phyloP scores from a whole-genome alignment of 139 green algal genomes.

The Mychonastes homosphaera region DNA sequence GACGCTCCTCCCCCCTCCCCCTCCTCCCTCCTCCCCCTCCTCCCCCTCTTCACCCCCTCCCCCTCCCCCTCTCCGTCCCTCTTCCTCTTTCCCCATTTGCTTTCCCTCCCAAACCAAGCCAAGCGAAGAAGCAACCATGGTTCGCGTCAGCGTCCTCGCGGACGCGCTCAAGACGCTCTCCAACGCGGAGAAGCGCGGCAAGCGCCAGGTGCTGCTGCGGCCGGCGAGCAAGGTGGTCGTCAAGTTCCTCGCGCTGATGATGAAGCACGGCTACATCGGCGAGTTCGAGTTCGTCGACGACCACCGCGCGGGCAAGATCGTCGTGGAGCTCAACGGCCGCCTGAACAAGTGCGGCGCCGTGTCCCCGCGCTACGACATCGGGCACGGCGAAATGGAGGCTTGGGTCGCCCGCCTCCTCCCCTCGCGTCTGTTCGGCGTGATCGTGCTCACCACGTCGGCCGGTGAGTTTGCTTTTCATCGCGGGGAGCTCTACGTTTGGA shows the following conservation, averaged over 20 bases:
- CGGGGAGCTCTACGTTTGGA: too few species aligned
- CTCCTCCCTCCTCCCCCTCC: too few species aligned
- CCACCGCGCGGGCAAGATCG: slow-evolving; percentile 96
- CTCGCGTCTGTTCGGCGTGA: slow-evolving; percentile 94
- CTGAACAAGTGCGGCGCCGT: slow-evolving; percentile 99
- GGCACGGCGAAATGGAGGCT: slow-evolving; percentile 63
- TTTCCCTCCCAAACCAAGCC: not conserved
- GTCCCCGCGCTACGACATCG: slow-evolving; percentile 89
- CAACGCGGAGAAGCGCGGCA: slow-evolving; percentile 98
- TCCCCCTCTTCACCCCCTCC: too few species aligned
- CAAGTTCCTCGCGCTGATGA: slow-evolving; percentile 99
- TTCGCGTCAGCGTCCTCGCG: slow-evolving; percentile 86
- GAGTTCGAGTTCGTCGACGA: slow-evolving; percentile 99
- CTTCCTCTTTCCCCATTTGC: not conserved
- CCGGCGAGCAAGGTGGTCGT: slow-evolving; percentile 97
- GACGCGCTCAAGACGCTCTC: slow-evolving; percentile 97
- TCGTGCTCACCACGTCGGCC: slow-evolving; percentile 91
- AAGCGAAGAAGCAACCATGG: slow-evolving; percentile 59
- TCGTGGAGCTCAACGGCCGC: slow-evolving; percentile 96
- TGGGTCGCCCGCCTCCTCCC: slow-evolving; percentile 94
- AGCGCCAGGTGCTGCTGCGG: slow-evolving; percentile 87
- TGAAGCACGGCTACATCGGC: slow-evolving; percentile 94
- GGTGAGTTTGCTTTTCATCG: too few species aligned
- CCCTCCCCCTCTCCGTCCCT: too few species aligned
- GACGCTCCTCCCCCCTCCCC: too few species aligned